Conservation (phyloP, 164 flowering plant genomes). For the Vitis labrusca region DNA sequence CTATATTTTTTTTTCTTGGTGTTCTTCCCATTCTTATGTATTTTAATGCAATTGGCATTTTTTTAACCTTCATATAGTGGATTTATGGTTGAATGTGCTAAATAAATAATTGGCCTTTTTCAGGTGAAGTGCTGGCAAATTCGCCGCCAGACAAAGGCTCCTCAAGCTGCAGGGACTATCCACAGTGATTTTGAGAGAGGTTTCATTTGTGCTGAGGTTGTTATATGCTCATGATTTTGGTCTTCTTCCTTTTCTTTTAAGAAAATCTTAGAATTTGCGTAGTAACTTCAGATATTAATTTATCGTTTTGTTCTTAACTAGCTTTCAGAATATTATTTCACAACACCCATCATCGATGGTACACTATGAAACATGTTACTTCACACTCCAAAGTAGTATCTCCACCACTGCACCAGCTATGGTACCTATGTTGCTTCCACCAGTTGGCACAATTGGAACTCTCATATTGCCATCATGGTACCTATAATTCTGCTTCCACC, state of each 20-base stretch:
- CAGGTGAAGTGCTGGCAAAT: slow-evolving; percentile 99
- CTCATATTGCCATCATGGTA: no score
- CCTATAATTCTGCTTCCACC: no score
- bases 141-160: slow-evolving; percentile 90
- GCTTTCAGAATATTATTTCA: no score
- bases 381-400: no score
- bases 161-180: slow-evolving; percentile 98
- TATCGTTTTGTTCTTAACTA: no score
- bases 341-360: no score
- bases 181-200: slow-evolving; percentile 98
- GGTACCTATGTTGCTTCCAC: no score
- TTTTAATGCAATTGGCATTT: background rate
- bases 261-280: background rate
- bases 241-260: background rate
- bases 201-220: slow-evolving; percentile 96
- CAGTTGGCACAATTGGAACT: no score
- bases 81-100: background rate
- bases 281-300: no score
- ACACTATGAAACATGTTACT: no score
- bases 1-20: background rate
- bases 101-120: slow-evolving; percentile 4
- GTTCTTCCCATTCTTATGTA: background rate
- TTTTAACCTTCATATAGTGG: background rate
- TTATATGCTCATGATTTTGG: slow-evolving; percentile 14
- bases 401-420: no score